These are phyloP conservation scores for Euphrasia arctica DNA, from an alignment of 305 asterid species.

Conservation along the genomic window DNA sequence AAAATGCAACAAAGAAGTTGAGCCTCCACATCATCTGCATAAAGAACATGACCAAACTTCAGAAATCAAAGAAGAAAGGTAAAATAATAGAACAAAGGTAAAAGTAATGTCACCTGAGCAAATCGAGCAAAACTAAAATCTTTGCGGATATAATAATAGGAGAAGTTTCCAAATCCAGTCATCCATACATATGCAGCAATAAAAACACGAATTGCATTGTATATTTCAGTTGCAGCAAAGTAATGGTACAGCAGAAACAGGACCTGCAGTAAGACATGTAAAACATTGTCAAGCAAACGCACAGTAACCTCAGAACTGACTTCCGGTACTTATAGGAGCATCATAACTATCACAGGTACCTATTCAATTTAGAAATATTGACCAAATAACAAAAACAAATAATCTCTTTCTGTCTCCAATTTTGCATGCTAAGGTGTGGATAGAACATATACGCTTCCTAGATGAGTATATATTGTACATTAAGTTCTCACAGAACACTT, in stretches of 20 bases:
- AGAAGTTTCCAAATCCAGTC: conserved; percentile 99
- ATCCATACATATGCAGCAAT: conserved; percentile 99
- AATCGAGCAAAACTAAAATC: conserved; percentile 93
- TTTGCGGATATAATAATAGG: conserved; percentile 91
- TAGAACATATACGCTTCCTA: conserved; percentile 13
- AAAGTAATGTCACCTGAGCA: conserved; percentile 68
- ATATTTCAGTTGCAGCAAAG: conserved; percentile 95
- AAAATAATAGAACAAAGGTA: not conserved
- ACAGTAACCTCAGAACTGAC: not conserved
- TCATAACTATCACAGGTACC: conserved; percentile 4
- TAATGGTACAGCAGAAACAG: conserved; percentile 96
- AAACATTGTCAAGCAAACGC: conserved; percentile 10
- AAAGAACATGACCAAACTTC: conserved; percentile 28
- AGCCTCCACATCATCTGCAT: conserved; percentile 99
- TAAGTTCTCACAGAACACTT: conserved; percentile 29
- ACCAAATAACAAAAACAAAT: not conserved
- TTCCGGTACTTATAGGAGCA: not conserved
- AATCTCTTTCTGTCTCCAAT: not conserved
- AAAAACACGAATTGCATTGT: conserved; percentile 92
- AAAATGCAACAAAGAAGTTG: conserved; percentile 87
- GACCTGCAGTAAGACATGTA: conserved; percentile 48
- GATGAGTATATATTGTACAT: not conserved
- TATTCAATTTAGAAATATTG: conserved; percentile 5
- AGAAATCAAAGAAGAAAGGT: conserved; percentile 16
- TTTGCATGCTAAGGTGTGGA: not conserved